Conservation (phyloP, 2,329 filamentous ascomycete species). For the Xylariales sp. region DNA sequence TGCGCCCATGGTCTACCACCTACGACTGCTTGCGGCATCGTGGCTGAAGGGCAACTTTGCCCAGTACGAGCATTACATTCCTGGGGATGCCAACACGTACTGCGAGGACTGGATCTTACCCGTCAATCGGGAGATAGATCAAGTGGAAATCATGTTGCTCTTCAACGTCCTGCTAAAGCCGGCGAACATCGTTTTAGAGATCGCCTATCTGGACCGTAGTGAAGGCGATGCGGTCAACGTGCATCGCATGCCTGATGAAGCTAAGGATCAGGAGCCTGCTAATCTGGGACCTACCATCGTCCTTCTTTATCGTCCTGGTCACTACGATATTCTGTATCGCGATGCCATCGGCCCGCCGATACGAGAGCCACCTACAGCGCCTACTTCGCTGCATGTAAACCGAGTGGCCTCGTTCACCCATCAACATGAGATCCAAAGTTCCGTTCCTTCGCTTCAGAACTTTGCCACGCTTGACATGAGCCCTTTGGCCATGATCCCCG, state of each 20-base stretch:
- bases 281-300: slow-evolving; percentile 49
- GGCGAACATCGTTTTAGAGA: slow-evolving; percentile 74
- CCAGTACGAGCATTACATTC: slow-evolving; percentile 66
- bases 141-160: slow-evolving; percentile 76
- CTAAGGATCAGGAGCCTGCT: slow-evolving; percentile 38
- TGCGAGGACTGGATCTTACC: slow-evolving; percentile 68
- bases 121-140: slow-evolving; percentile 78
- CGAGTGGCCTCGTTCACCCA: slow-evolving; percentile 44
- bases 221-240: slow-evolving; percentile 70
- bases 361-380: slow-evolving; percentile 23
- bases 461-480: slow-evolving; percentile 40
- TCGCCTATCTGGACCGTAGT: slow-evolving; percentile 87
- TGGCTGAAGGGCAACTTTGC: slow-evolving; percentile 73
- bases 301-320: slow-evolving; percentile 66
- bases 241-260: slow-evolving; percentile 58
- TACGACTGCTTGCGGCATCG: slow-evolving; percentile 74
- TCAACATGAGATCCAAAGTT: slow-evolving; percentile 38
- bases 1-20: slow-evolving; percentile 79
- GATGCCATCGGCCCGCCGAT: slow-evolving; percentile 17
- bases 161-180: slow-evolving; percentile 76
- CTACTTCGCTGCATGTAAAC: slow-evolving; percentile 46
- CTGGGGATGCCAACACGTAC: slow-evolving; percentile 67
- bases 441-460: slow-evolving; percentile 32
- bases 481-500: slow-evolving; percentile 43
- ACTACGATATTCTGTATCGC: slow-evolving; percentile 90